Percentiles rank a stretch among this genome's conserved stretches.
phyloP scores from a whole-genome alignment of 345 rosid species.

The Hibiscus syriacus region DNA sequence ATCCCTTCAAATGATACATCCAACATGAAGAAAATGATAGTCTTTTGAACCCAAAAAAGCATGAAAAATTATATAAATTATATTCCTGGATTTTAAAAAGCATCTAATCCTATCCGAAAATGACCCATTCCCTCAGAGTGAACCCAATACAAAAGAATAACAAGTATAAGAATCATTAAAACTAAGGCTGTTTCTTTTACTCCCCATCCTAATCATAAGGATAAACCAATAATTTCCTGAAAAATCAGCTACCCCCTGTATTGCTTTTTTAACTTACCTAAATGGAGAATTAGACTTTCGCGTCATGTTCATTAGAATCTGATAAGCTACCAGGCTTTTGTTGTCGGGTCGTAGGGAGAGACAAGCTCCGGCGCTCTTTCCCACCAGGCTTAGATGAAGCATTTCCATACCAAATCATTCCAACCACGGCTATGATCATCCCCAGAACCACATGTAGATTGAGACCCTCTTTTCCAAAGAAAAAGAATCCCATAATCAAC shows the following conservation, averaged over 20 bases:
- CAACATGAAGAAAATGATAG: neutral
- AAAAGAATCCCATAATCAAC: slow-evolving; percentile 73
- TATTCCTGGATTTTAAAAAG: neutral
- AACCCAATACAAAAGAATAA: too few relatives aligned
- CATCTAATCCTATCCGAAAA: slow-evolving; percentile 3
- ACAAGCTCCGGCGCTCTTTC: slow-evolving; percentile 64
- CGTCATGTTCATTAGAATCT: slow-evolving; percentile 40
- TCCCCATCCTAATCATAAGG: slow-evolving; percentile 9
- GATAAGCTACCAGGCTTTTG: slow-evolving; percentile 45
- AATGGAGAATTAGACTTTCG: slow-evolving; percentile 23
- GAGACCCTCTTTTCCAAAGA: slow-evolving; percentile 94
- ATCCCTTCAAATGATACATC: neutral
- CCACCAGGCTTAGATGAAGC: slow-evolving; percentile 96
- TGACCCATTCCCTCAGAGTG: neutral
- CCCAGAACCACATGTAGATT: slow-evolving; percentile 82
- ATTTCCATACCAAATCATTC: slow-evolving; percentile 97
- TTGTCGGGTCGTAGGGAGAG: slow-evolving; percentile 49
- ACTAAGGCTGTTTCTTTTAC: neutral
- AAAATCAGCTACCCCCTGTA: slow-evolving; percentile 16
- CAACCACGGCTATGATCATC: slow-evolving; percentile 79
- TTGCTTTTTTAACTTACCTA: slow-evolving; percentile 12
- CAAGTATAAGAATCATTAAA: slow-evolving; percentile 10
- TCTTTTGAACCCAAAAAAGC: neutral
- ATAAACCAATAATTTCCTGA: slow-evolving; percentile 11
- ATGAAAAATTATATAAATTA: slow-evolving; percentile 9